phyloP scores from a whole-genome alignment of 306 rosid species.

The Cucumis sativus region Cucumber_9930_V3 NC_026660.2:19748501-19749000 shows the following conservation, averaged over 20 bases:
- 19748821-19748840: no score
- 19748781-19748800: no score
- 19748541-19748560: neutral
- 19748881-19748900: neutral
- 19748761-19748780: no score
- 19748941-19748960: neutral
- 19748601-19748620: neutral
- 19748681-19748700: no score
- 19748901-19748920: neutral
- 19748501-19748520: neutral
- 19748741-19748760: no score
- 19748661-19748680: no score
- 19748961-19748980: neutral
- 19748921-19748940: neutral
- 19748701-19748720: no score
- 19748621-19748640: neutral
- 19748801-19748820: no score
- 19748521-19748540: neutral
- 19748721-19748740: no score
- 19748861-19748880: no score
- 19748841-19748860: no score
- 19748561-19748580: neutral
- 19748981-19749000: conserved; percentile 95
- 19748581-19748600: neutral
- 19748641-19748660: neutral